Evolutionary conservation across 2,329 filamentous ascomycete species (phyloP), one percentile per base, ranked within the genome.

Genomic region (Colletotrichum limetticola): DNA sequence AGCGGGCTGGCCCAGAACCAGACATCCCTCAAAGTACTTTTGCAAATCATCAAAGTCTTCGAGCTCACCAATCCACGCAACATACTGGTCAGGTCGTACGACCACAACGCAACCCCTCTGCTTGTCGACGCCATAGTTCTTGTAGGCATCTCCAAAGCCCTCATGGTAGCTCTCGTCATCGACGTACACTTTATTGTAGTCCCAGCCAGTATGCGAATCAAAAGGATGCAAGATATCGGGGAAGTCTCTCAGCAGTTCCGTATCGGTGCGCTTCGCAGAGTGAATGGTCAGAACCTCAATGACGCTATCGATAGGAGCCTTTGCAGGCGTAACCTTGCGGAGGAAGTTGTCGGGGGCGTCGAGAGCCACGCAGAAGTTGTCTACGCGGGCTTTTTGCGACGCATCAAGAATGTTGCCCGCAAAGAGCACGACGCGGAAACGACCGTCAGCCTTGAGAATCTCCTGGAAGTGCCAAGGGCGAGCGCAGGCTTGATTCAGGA

Each of bases 71-170:
- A 86, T 75, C 76, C 81, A 83, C 1, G 79, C 86, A 37, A 94
- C 87, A 80, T 94, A 91, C 78, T 92, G 91, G 82, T 94, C 93
- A 2, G 92, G 93, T 61, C 93, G 81, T 2, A 91, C 83, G 1
- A 91, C 82, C 0, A 93, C 87, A 4, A 91, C 81, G 74, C 89
- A 90, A 0, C 92, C 92, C 24, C 81, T 80, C 66, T 87, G 82
- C 22, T 75, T 78, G 75, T 90, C 85, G 1, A 94, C 83, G 0
- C 91, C 92, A 70, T 91, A 92, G 4, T 85, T 85, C 68, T 86
- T 82, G 76, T 93, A 90, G 0, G 85, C 84, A 9, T 84, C 76
- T 0, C 87, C 87, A 66, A 86, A 80, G 0, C 86, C 87, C 77
- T 90, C 86, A 74, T 90, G 85, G 78, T 90, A 88, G 49, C 83